Conservation (phyloP, 176 grass and related monocot species). For the Dactylis glomerata region DNA sequence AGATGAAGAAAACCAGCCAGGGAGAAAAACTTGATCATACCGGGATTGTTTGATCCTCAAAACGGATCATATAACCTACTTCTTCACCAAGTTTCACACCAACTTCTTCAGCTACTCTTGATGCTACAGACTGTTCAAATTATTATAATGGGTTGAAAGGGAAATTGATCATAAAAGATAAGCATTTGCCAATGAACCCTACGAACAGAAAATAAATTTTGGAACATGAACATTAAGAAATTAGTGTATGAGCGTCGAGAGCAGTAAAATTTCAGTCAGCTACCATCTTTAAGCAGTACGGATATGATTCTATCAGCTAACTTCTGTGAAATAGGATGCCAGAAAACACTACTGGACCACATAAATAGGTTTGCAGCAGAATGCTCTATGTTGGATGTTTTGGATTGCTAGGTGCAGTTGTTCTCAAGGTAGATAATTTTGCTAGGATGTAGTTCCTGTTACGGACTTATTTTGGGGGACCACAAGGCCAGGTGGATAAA, state of each 20-base stretch:
- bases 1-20: slow-evolving; percentile 21
- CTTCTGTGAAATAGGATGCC: not conserved
- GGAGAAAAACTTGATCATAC: slow-evolving; percentile 39
- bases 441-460: not conserved
- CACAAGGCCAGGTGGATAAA: not conserved
- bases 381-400: not conserved
- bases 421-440: slow-evolving; percentile 1
- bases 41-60: slow-evolving; percentile 94
- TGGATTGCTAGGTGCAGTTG: not conserved
- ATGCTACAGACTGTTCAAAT: slow-evolving; percentile 78
- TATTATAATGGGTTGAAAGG: slow-evolving; percentile 35
- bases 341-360: not conserved
- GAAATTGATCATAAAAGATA: not conserved
- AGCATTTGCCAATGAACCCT: not conserved
- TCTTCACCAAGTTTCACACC: slow-evolving; percentile 94
- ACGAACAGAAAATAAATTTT: not conserved
- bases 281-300: slow-evolving; percentile 1
- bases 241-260: not conserved
- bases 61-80: slow-evolving; percentile 96
- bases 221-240: slow-evolving; percentile 10
- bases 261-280: not conserved
- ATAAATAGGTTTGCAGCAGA: slow-evolving; percentile 7
- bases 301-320: not conserved
- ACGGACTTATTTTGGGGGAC: not conserved
- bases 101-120: slow-evolving; percentile 86